Percentiles rank a stretch among this genome's conserved stretches.
phyloP scores from a whole-genome alignment of 208 protist species.

The Wallacemonas sp. region DNA sequence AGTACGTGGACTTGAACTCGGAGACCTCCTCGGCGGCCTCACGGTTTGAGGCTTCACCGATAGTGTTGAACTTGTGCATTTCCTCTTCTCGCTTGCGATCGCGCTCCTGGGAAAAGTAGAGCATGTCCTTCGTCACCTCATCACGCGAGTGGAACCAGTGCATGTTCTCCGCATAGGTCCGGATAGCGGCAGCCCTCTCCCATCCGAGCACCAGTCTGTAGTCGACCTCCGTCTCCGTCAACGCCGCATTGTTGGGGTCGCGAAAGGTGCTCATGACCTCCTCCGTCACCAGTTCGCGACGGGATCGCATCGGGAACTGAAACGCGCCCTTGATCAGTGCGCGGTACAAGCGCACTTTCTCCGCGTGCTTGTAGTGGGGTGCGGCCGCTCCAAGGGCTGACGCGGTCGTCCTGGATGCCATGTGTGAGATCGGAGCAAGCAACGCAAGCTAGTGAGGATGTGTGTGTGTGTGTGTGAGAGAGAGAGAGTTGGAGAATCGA shows the following conservation, averaged over 20 bases:
- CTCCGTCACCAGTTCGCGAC: conserved; percentile 79
- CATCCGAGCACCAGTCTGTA: conserved; percentile 81
- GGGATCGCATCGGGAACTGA: conserved; percentile 75
- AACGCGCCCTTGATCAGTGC: conserved; percentile 70
- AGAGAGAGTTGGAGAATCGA: background rate
- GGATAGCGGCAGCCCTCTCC: conserved; percentile 70
- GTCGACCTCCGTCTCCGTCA: conserved; percentile 73
- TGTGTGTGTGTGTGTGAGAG: background rate
- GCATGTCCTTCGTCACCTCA: conserved; percentile 86
- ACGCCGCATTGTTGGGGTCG: conserved; percentile 49
- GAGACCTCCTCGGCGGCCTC: conserved; percentile 67
- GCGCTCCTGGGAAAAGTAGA: conserved; percentile 72
- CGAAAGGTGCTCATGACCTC: conserved; percentile 77
- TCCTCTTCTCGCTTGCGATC: conserved; percentile 59
- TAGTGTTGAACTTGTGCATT: conserved; percentile 52
- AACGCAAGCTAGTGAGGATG: background rate
- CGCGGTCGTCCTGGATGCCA: background rate
- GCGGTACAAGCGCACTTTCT: conserved; percentile 81
- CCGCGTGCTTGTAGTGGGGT: conserved; percentile 49
- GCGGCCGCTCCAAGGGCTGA: conserved; percentile 10
- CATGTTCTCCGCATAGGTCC: conserved; percentile 89
- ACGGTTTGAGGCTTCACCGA: conserved; percentile 51
- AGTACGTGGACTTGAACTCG: conserved; percentile 86
- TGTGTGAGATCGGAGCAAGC: background rate
- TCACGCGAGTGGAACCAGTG: conserved; percentile 91